Conservation (phyloP, 2,329 filamentous ascomycete genomes). For the Zymoseptoria passerinii region DNA sequence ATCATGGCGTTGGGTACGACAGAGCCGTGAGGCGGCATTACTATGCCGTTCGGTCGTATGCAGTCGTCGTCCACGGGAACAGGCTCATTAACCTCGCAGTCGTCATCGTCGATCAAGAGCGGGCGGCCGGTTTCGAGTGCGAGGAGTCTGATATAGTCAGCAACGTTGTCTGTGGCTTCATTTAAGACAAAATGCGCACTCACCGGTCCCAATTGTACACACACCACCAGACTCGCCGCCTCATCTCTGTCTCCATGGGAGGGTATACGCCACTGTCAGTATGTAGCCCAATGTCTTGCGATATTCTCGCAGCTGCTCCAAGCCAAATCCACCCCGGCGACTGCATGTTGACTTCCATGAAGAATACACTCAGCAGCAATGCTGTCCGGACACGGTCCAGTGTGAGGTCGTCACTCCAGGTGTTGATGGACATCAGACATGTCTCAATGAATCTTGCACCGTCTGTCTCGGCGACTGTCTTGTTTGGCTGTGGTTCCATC, state of each 20-base stretch:
- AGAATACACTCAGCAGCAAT: conserved; percentile 66
- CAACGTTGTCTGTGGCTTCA: neutral
- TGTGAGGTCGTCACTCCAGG: conserved; percentile 70
- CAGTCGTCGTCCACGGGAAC: conserved; percentile 73
- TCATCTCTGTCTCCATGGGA: conserved; percentile 73
- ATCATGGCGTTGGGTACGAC: conserved; percentile 62
- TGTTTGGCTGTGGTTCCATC: conserved; percentile 51
- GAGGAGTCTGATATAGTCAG: conserved; percentile 46
- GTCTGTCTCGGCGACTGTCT: conserved; percentile 46
- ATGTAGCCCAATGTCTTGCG: conserved; percentile 77
- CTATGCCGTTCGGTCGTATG: conserved; percentile 48
- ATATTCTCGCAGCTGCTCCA: conserved; percentile 67
- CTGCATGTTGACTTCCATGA: conserved; percentile 79
- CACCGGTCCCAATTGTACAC: conserved; percentile 83
- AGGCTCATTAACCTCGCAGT: conserved; percentile 78
- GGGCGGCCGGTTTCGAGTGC: conserved; percentile 75
- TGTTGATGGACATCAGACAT: conserved; percentile 62
- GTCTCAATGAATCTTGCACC: conserved; percentile 62
- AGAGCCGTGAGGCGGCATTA: conserved; percentile 31
- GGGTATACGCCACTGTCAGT: conserved; percentile 65
- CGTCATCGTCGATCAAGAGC: conserved; percentile 73
- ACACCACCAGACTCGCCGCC: conserved; percentile 85
- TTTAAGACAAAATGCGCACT: conserved; percentile 16
- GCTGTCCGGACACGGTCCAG: conserved; percentile 67
- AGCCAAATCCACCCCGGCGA: conserved; percentile 82